A percentile compares a stretch with the other conserved stretches of the same genome.
Evolutionary conservation across 225 moss, liverwort and hornwort species (phyloP).

Genomic region (Thuidium tamariscinum): DNA sequence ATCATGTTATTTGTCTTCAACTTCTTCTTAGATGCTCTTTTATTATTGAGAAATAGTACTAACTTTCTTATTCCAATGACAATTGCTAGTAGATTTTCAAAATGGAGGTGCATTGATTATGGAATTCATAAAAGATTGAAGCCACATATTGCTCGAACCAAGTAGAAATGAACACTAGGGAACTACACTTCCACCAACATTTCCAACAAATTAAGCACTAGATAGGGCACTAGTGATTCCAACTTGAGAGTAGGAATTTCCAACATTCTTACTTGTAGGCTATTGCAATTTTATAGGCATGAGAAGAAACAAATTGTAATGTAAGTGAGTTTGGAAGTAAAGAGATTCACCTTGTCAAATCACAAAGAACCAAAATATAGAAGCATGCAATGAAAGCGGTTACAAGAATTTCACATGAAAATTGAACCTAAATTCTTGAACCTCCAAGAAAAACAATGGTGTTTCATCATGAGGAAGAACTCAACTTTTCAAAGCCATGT

Average conservation of each 20-base stretch:
- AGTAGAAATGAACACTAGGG: accelerated
- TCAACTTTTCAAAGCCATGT: not conserved
- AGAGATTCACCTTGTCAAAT: not conserved
- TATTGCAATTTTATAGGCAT: not conserved
- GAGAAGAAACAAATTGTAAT: not conserved
- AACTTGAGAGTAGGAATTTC: not conserved
- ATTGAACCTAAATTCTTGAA: not conserved
- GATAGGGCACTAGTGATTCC: not conserved
- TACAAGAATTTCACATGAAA: accelerated
- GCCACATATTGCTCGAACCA: accelerated
- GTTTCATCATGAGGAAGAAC: accelerated
- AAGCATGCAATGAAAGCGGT: accelerated
- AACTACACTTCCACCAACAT: not conserved
- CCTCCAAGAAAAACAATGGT: accelerated
- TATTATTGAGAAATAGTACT: accelerated
- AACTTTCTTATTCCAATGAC: accelerated
- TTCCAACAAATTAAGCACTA: not conserved
- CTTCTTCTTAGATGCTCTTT: not conserved
- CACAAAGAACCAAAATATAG: too few species aligned
- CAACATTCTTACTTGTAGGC: accelerated
- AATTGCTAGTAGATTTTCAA: accelerated
- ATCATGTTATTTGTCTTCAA: not conserved
- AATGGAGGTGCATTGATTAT: accelerated
- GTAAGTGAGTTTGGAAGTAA: not conserved
- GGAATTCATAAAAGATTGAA: not conserved